A percentile compares a stretch with the other conserved stretches of the same genome.
Conservation (phyloP, 2,329 filamentous ascomycete species). For the Fusarium phyllophilum region DNA sequence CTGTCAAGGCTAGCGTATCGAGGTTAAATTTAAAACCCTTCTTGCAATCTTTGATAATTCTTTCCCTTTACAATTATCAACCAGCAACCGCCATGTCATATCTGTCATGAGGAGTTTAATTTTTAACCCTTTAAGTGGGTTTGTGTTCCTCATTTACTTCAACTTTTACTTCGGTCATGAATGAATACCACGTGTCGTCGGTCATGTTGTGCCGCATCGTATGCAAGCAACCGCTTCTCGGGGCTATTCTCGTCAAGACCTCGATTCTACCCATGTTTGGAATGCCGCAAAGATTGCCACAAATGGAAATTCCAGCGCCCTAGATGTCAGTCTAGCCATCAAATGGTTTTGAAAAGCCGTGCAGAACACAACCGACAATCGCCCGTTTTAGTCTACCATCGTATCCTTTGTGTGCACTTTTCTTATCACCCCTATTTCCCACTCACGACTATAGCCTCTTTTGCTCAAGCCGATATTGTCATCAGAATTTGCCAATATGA, state of each 20-base stretch:
- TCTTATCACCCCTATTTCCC: rapidly evolving
- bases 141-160: not conserved
- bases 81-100: not conserved
- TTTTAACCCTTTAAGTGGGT: rapidly evolving
- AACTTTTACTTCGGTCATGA: not conserved
- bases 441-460: rapidly evolving
- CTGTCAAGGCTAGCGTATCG: too few relatives aligned
- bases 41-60: not conserved
- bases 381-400: not conserved
- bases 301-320: rapidly evolving
- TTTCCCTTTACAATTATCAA: not conserved
- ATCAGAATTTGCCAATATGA: not conserved
- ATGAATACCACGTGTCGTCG: not conserved
- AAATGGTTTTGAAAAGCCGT: not conserved
- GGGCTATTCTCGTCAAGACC: not conserved
- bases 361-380: rapidly evolving
- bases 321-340: rapidly evolving
- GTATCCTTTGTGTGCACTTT: not conserved
- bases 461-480: rapidly evolving
- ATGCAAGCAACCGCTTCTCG: not conserved
- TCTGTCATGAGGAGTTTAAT: not conserved
- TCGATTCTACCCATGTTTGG: rapidly evolving
- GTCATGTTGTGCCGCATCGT: not conserved
- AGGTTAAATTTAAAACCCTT: not conserved
- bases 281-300: not conserved